phyloP scores from a whole-genome alignment of 176 grass and related monocot genomes.

The Bonia amplexicaulis region DNA sequence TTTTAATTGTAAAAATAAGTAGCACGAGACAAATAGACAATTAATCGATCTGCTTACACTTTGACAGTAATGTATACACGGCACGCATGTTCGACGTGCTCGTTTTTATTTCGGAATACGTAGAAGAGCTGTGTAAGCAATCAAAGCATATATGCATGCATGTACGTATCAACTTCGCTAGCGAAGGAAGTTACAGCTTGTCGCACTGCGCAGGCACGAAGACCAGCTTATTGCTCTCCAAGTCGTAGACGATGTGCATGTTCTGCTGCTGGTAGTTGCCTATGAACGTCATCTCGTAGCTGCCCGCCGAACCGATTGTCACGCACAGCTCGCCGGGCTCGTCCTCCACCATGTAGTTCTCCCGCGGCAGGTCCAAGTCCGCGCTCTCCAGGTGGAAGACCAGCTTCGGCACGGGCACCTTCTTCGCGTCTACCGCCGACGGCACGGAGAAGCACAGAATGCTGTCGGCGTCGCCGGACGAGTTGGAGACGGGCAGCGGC shows the following conservation, averaged over 20 bases:
- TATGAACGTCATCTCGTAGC: neutral
- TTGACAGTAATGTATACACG: neutral
- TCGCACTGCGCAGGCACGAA: conserved; percentile 42
- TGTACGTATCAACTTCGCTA: no score
- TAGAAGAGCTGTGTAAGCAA: neutral
- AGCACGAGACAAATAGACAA: no score
- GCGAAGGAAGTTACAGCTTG: conserved; percentile 22
- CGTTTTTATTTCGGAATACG: neutral
- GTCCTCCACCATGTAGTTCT: conserved; percentile 19
- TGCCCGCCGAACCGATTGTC: neutral
- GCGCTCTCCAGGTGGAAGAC: conserved; percentile 43
- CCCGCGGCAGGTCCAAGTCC: conserved; percentile 36
- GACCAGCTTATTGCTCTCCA: conserved; percentile 24
- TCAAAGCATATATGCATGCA: neutral
- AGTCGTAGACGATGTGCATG: conserved; percentile 51
- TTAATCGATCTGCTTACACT: no score
- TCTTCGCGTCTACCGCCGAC: neutral
- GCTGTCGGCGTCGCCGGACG: neutral
- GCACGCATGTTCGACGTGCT: neutral
- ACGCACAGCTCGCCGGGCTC: conserved; percentile 3
- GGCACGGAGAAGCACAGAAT: conserved; percentile 29
- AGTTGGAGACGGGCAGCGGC: conserved; percentile 23
- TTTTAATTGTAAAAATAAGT: no score
- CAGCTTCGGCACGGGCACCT: conserved; percentile 33
- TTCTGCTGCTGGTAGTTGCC: conserved; percentile 73